Conservation (phyloP, 148 eudicot species). For the Beta vulgaris region DNA sequence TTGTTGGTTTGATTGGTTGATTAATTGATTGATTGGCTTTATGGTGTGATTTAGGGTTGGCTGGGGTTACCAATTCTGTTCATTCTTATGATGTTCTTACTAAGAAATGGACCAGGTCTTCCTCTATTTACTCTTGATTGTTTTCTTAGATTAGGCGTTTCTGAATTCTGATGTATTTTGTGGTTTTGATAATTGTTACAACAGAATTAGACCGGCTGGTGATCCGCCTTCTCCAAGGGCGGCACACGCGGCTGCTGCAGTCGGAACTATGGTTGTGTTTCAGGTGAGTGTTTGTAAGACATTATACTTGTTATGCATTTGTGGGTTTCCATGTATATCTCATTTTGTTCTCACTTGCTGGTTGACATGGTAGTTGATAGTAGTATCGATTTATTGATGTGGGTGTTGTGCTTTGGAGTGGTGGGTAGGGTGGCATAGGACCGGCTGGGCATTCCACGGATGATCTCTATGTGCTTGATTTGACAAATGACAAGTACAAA, state of each 20-base stretch:
- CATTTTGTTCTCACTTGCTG: not conserved
- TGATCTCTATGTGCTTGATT: constrained; percentile 85
- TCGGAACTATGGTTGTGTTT: constrained; percentile 97
- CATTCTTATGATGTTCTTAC: constrained; percentile 74
- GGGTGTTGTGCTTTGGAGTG: constrained; percentile 25
- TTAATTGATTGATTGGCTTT: constrained; percentile 7
- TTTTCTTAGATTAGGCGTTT: not conserved
- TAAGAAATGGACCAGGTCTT: constrained; percentile 81
- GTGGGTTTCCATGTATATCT: too few relatives aligned
- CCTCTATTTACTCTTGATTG: not conserved
- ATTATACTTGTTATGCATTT: not conserved
- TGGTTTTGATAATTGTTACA: not conserved
- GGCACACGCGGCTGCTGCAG: constrained; percentile 91
- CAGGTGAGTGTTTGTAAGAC: constrained; percentile 55
- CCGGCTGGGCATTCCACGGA: constrained; percentile 97
- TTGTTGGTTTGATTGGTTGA: not conserved
- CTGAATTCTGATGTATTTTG: not conserved
- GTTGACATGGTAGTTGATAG: too few relatives aligned
- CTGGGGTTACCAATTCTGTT: constrained; percentile 84
- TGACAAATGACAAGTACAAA: constrained; percentile 88
- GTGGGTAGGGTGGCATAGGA: constrained; percentile 84
- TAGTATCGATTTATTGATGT: constrained; percentile 24
- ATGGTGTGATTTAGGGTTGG: constrained; percentile 65
- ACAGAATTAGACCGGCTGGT: constrained; percentile 79
- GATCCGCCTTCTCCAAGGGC: constrained; percentile 99